phyloP scores from a whole-genome alignment of 371 early-diverging fungal genomes.

The Entomophthora muscae region DNA sequence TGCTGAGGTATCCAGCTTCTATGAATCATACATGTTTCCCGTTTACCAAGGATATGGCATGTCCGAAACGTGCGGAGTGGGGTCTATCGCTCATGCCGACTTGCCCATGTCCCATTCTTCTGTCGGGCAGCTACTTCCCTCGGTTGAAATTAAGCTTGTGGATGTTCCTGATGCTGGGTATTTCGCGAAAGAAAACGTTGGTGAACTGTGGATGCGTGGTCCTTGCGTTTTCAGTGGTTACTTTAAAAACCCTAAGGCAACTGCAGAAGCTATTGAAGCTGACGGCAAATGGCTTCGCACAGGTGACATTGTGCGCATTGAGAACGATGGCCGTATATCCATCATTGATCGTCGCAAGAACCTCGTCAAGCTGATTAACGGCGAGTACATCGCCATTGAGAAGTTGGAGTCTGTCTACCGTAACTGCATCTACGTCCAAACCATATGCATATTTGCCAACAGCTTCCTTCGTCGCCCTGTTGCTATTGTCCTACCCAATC shows the following conservation, averaged over 20 bases:
- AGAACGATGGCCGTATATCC: conserved; percentile 40
- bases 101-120: conserved; percentile 33
- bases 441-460: conserved; percentile 78
- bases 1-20: conserved; percentile 62
- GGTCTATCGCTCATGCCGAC: conserved; percentile 39
- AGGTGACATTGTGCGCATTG: conserved; percentile 83
- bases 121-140: conserved; percentile 69
- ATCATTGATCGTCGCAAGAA: conserved; percentile 81
- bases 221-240: conserved; percentile 57
- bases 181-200: conserved; percentile 42
- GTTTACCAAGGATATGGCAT: conserved; percentile 87
- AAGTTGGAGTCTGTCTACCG: conserved; percentile 90
- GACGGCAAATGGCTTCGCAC: conserved; percentile 90
- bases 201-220: conserved; percentile 82
- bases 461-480: conserved; percentile 41
- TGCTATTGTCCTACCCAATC: conserved; percentile 25
- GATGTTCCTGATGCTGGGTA: conserved; percentile 71
- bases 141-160: conserved; percentile 73
- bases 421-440: conserved; percentile 49
- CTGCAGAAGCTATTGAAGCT: conserved; percentile 57
- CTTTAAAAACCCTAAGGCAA: conserved; percentile 51
- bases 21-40: conserved; percentile 63
- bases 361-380: conserved; percentile 71
- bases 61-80: conserved; percentile 39
- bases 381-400: conserved; percentile 97